These are phyloP conservation scores for Coleophoma eucalyptorum DNA, from an alignment of 2,329 filamentous ascomycete species.

Conservation along the genomic window DNA sequence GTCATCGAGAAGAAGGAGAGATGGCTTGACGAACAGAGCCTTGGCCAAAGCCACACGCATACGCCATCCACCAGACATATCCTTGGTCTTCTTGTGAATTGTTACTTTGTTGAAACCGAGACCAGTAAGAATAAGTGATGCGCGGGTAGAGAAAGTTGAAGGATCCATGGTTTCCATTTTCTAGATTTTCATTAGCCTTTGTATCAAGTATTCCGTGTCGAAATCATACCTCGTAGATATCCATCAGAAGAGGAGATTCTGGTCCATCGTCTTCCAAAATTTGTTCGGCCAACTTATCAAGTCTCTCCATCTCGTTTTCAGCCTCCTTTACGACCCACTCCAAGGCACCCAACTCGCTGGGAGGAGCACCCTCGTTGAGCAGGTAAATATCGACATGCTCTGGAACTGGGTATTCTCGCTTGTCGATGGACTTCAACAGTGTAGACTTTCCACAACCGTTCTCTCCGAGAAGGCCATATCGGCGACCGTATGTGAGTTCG, in stretches of 20 bases:
- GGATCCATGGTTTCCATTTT: slow-evolving; percentile 99
- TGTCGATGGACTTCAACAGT: slow-evolving; percentile 90
- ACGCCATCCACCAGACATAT: slow-evolving; percentile 99
- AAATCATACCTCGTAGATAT: slow-evolving; percentile 83
- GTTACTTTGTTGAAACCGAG: slow-evolving; percentile 98
- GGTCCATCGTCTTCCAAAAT: slow-evolving; percentile 90
- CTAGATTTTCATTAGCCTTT: slow-evolving; percentile 37
- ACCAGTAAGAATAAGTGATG: slow-evolving; percentile 95
- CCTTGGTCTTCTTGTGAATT: slow-evolving; percentile 99
- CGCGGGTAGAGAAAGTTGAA: slow-evolving; percentile 92
- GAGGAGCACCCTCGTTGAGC: slow-evolving; percentile 92
- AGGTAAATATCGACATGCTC: slow-evolving; percentile 98
- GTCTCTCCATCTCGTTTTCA: slow-evolving; percentile 83
- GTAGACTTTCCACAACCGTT: slow-evolving; percentile 99
- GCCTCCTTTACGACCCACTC: slow-evolving; percentile 98
- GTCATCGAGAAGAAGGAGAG: slow-evolving; percentile 92
- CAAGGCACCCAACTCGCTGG: slow-evolving; percentile 82
- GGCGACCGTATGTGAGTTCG: slow-evolving; percentile 87
- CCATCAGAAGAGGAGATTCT: slow-evolving; percentile 84
- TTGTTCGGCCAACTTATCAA: slow-evolving; percentile 86
- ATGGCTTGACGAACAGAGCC: slow-evolving; percentile 97
- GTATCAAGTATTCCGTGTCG: not conserved
- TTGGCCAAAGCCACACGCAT: slow-evolving; percentile 98
- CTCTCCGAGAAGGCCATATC: slow-evolving; percentile 94
- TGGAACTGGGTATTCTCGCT: slow-evolving; percentile 92